A percentile compares a stretch with the other conserved stretches of the same genome.
phyloP scores from a whole-genome alignment of 129 eudicot species.

The Lactuca saligna region DNA sequence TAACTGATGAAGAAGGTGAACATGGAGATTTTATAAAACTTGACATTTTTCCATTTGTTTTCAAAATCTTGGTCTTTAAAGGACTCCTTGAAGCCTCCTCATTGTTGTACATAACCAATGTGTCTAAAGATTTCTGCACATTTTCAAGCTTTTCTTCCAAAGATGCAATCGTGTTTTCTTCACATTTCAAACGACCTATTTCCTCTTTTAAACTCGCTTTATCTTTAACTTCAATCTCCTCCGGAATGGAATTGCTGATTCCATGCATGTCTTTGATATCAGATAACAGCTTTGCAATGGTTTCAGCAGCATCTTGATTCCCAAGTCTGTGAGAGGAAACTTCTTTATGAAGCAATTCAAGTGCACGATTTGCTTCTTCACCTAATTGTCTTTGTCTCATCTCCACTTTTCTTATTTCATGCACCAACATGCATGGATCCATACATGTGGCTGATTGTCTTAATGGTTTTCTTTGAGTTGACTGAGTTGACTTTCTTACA shows the following conservation, averaged over 20 bases:
- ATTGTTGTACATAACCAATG: conserved; percentile 46
- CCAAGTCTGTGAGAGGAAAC: conserved; percentile 67
- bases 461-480: conserved; percentile 34
- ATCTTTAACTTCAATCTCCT: conserved; percentile 44
- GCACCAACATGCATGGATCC: conserved; percentile 64
- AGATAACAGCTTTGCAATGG: conserved; percentile 64
- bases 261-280: conserved; percentile 75
- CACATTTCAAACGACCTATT: conserved; percentile 61
- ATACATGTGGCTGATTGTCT: conserved; percentile 58
- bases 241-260: conserved; percentile 38
- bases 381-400: conserved; percentile 83
- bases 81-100: conserved; percentile 63
- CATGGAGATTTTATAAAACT: conserved; percentile 79
- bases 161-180: conserved; percentile 58
- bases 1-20: conserved; percentile 50
- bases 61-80: conserved; percentile 56
- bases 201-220: conserved; percentile 77
- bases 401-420: conserved; percentile 87
- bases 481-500: conserved; percentile 34
- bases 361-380: conserved; percentile 92
- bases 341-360: conserved; percentile 82
- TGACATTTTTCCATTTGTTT: conserved; percentile 64
- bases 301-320: conserved; percentile 62
- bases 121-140: conserved; percentile 74
- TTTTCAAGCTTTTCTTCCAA: conserved; percentile 89